These are phyloP conservation scores for Pleurotus tuoliensis DNA, from an alignment of 768 basidiomycete genomes.

Conservation along the genomic window DNA sequence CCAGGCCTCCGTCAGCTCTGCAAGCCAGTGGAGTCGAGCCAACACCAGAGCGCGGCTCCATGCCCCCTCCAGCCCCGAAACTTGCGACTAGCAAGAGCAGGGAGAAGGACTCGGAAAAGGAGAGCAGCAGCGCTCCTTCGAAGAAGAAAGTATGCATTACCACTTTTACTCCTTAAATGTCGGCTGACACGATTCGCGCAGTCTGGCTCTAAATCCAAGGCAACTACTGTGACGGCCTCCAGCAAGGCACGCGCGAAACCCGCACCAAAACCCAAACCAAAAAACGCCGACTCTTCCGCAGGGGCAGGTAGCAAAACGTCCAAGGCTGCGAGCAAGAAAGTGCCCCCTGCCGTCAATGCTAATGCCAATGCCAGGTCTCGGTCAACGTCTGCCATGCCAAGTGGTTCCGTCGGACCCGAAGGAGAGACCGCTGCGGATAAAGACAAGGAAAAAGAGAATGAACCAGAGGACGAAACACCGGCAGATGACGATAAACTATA, in stretches of 20 bases:
- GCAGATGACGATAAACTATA: conserved; percentile 74
- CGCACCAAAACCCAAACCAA: conserved; percentile 28
- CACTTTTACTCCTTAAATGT: conserved; percentile 16
- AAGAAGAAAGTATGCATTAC: conserved; percentile 42
- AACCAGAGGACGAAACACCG: conserved; percentile 37
- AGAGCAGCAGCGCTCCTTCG: conserved; percentile 24
- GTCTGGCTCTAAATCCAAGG: conserved; percentile 17
- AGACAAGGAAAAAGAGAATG: conserved; percentile 41
- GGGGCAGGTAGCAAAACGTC: conserved; percentile 17
- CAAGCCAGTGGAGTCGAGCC: conserved; percentile 13
- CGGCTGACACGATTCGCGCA: conserved; percentile 2
- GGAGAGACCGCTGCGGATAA: conserved; percentile 33
- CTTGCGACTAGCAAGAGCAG: conserved; percentile 22
- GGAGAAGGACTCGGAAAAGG: conserved; percentile 21
- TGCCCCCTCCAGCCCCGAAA: conserved; percentile 48
- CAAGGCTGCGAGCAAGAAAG: conserved; percentile 29
- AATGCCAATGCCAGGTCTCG: conserved; percentile 51
- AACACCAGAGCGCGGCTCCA: conserved; percentile 48
- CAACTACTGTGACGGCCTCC: conserved; percentile 17
- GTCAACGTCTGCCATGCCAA: conserved; percentile 67
- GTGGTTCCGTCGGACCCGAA: conserved; percentile 34
- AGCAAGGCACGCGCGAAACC: conserved; percentile 25
- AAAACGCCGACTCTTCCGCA: conserved; percentile 15
- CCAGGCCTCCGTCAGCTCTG: conserved; percentile 7
- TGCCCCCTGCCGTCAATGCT: conserved; percentile 11